Base-by-base conservation (phyloP, 202 grass and related monocot species). In the Bolboschoenoplectus hybrid region DNA sequence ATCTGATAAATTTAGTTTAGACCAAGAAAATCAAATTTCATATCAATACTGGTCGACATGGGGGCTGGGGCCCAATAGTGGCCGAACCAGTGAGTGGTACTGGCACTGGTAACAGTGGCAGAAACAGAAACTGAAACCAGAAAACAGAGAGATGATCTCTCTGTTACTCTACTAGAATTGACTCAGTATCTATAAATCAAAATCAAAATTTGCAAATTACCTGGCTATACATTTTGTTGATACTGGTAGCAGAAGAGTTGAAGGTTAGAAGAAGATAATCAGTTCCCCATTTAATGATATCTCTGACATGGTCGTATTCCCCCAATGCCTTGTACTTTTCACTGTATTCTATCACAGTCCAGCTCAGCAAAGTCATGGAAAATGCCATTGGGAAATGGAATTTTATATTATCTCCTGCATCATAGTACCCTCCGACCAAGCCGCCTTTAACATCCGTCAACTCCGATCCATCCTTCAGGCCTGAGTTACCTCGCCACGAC, bases 361-460 rank as follows among this genome's bases (percentile, higher is more conserved):
- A 98, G 87, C 96, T 98, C 50, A 98, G 82, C 66, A 98, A 14
- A 35, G 93, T 98, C 96, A 98, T 98, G 78, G 96, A 96, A 85
- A 96, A 98, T 34, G 96, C 96, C 93, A 98, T 85, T 34, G 96
- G 96, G 79, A 98, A 98, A 67, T 98, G 91, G 89, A 98, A 98
- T 85, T 98, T 98, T 68, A 98, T 98, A 81, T 98, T 96, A 85
- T 98, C 96, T 12, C 96, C 96, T 77, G 93, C 93, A 49, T 98
- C 96, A 40, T 98, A 98, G 86, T 98, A 98, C 5, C 96, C 96
- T 13, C 96, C 96, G 6, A 98, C 93, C 7, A 98, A 92, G 0
- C 96, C 93, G 6, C 93, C 93, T 90, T 92, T 92, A 9, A 95
- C 86, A 73, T 98, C 91, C 12, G 70, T 32, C 71, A 62, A 7